These are phyloP conservation scores for Gynochthodes officinalis DNA, from an alignment of 257 asterid species.

Conservation along the genomic window DNA sequence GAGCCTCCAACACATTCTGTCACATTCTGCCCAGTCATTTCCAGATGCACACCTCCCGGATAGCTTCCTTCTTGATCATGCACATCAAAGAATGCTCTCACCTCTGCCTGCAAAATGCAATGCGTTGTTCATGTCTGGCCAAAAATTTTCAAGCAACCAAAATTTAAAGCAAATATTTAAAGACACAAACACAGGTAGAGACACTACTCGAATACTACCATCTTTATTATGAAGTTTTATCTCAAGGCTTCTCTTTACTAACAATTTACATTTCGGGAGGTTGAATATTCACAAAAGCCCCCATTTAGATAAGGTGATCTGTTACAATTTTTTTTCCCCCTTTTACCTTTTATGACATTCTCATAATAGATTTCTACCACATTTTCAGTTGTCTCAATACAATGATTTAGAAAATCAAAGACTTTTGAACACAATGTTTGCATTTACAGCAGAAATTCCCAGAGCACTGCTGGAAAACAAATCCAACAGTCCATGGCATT, in stretches of 20 bases:
- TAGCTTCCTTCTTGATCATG: conserved; percentile 82
- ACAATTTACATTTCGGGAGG: neutral
- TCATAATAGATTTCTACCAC: neutral
- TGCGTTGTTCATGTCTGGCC: neutral
- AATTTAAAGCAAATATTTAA: neutral
- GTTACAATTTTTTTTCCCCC: too few species aligned
- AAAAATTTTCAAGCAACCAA: neutral
- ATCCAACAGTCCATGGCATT: neutral
- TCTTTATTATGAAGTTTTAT: neutral
- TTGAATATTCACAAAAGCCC: neutral
- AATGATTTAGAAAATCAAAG: neutral
- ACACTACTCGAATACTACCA: neutral
- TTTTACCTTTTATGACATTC: neutral
- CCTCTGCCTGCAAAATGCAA: conserved; percentile 45
- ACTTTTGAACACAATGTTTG: neutral
- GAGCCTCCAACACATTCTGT: conserved; percentile 80
- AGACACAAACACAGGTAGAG: neutral
- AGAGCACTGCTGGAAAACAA: neutral
- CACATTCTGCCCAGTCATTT: conserved; percentile 82
- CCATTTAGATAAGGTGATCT: neutral
- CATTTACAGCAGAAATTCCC: neutral
- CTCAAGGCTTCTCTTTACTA: neutral
- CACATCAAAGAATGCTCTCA: conserved; percentile 73
- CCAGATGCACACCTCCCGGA: conserved; percentile 81
- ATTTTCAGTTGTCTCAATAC: neutral